phyloP scores from a whole-genome alignment of 2,329 filamentous ascomycete genomes.

The Phoma herbarum region DNA sequence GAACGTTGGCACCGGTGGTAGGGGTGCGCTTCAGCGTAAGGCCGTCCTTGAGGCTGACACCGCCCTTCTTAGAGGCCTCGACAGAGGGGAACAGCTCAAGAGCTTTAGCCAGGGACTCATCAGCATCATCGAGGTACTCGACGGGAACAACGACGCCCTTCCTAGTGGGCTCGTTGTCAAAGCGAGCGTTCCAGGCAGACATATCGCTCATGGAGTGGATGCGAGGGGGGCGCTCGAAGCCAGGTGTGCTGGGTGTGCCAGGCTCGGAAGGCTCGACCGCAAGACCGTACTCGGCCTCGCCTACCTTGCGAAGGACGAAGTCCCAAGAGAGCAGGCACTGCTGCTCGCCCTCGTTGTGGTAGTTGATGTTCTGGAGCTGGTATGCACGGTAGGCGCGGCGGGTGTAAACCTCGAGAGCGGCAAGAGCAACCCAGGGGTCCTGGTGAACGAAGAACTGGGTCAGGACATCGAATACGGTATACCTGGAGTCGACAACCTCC shows the following conservation, averaged over 20 bases:
- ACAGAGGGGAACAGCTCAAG: conserved; percentile 79
- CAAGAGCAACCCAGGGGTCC: conserved; percentile 92
- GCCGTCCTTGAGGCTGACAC: conserved; percentile 48
- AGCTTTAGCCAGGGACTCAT: conserved; percentile 84
- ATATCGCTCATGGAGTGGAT: conserved; percentile 97
- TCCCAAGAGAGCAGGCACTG: conserved; percentile 91
- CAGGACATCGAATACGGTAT: conserved; percentile 96
- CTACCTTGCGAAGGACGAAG: conserved; percentile 92
- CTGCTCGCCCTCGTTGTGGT: conserved; percentile 78
- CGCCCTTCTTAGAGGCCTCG: conserved; percentile 64
- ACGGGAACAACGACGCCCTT: conserved; percentile 96
- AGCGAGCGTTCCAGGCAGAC: conserved; percentile 81
- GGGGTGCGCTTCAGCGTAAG: conserved; percentile 73
- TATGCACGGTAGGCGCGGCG: conserved; percentile 97
- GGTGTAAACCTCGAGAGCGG: conserved; percentile 94
- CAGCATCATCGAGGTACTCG: conserved; percentile 91
- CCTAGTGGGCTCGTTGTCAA: conserved; percentile 76
- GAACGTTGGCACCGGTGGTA: conserved; percentile 45
- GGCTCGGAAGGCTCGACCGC: conserved; percentile 81
- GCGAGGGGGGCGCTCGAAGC: conserved; percentile 71
- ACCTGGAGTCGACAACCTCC: conserved; percentile 98
- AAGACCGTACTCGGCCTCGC: conserved; percentile 87
- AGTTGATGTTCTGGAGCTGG: conserved; percentile 86
- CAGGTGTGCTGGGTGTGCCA: conserved; percentile 74
- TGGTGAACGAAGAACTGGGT: conserved; percentile 94